phyloP scores from a whole-genome alignment of 176 grass and related monocot genomes.

The Luzula sylvatica region DNA sequence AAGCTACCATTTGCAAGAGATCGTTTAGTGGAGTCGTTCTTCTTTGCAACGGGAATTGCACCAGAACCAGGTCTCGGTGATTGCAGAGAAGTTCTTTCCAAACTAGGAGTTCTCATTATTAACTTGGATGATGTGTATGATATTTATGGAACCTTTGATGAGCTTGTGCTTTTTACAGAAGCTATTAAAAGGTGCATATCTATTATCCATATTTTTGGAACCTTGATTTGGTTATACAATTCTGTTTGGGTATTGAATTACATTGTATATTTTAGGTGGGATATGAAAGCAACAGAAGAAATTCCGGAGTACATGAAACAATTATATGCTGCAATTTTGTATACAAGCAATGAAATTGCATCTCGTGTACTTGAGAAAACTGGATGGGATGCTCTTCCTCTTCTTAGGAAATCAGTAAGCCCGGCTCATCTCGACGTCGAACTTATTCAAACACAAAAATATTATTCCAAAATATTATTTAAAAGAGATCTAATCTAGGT shows the following conservation, averaged over 20 bases:
- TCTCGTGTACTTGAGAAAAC: constrained; percentile 16
- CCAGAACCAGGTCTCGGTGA: constrained; percentile 2
- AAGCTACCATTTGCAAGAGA: constrained; percentile 33
- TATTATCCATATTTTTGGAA: not conserved
- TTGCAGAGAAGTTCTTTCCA: constrained; percentile 13
- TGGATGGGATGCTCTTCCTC: constrained; percentile 19
- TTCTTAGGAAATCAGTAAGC: constrained; percentile 30
- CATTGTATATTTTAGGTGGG: constrained; percentile 12
- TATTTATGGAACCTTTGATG: constrained; percentile 27
- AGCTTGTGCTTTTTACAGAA: constrained; percentile 17
- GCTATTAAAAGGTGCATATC: constrained; percentile 18
- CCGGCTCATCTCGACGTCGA: too few relatives aligned
- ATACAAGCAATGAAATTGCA: constrained; percentile 13
- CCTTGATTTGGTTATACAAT: not conserved
- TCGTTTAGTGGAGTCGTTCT: constrained; percentile 20
- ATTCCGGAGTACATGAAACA: constrained; percentile 43
- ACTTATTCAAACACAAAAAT: too few relatives aligned
- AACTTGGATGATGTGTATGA: constrained; percentile 29
- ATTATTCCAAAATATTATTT: too few relatives aligned
- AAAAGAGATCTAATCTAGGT: too few relatives aligned
- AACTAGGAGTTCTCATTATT: not conserved
- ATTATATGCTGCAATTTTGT: constrained; percentile 17
- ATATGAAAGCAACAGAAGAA: not conserved
- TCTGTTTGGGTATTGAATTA: not conserved
- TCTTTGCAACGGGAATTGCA: constrained; percentile 5